Percentiles rank a stretch among this genome's conserved stretches.
These are phyloP conservation scores for Capronia americana DNA, from an alignment of 2,329 filamentous ascomycete species.

Conservation along the genomic window DNA sequence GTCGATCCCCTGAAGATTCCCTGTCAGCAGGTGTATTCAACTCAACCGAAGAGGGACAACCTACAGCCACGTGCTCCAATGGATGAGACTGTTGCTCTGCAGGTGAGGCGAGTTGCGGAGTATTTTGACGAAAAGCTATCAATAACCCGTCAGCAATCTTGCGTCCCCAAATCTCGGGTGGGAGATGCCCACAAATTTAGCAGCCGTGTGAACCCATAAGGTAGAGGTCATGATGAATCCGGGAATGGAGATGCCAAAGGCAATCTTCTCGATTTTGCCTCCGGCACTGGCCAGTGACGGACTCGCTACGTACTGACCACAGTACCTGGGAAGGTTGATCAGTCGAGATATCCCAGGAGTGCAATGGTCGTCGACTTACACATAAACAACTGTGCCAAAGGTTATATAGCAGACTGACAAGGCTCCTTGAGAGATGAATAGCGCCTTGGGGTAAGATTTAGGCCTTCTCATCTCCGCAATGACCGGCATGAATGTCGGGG, in stretches of 20 bases:
- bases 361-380: conserved; percentile 16
- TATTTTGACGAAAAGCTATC: conserved; percentile 62
- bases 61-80: conserved; percentile 60
- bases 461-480: conserved; percentile 49
- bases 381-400: conserved; percentile 52
- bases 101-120: conserved; percentile 59
- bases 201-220: conserved; percentile 49
- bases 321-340: conserved; percentile 45
- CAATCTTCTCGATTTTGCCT: conserved; percentile 50
- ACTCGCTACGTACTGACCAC: conserved; percentile 55
- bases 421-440: conserved; percentile 45
- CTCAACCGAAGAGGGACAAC: conserved; percentile 5
- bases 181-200: conserved; percentile 47
- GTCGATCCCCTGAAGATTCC: conserved; percentile 40
- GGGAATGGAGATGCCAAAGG: conserved; percentile 50
- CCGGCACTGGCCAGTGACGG: conserved; percentile 58
- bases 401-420: conserved; percentile 47
- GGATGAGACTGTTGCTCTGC: conserved; percentile 57
- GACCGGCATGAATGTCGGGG: conserved; percentile 47
- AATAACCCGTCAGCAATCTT: not conserved
- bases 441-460: conserved; percentile 44
- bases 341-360: conserved; percentile 3
- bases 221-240: conserved; percentile 41
- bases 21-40: conserved; percentile 8
- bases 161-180: not conserved